Conservation (phyloP, 495 filamentous ascomycete species). For the Neurospora sp. region DNA sequence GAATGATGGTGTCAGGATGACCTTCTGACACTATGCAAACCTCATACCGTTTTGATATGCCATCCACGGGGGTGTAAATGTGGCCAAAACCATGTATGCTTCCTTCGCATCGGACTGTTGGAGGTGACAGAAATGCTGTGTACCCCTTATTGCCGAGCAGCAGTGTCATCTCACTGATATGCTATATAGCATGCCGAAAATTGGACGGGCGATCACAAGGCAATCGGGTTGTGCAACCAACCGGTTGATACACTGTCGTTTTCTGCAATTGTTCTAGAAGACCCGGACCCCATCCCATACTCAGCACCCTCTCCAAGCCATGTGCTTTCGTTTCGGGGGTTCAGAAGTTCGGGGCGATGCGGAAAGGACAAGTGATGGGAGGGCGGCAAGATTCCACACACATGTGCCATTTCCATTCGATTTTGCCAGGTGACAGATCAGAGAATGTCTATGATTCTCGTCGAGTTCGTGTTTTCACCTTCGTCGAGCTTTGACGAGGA, state of each 20-base stretch:
- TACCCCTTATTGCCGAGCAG: neutral
- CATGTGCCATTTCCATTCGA: neutral
- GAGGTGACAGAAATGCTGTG: neutral
- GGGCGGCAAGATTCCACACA: neutral
- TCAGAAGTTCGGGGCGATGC: neutral
- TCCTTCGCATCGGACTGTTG: neutral
- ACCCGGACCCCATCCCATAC: neutral
- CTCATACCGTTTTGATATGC: neutral
- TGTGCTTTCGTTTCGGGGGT: neutral
- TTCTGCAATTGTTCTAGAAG: conserved; percentile 20
- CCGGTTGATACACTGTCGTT: neutral
- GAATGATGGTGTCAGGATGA: neutral
- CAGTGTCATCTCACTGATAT: neutral
- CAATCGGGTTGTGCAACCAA: conserved; percentile 15
- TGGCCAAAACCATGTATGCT: neutral
- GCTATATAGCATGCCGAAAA: neutral
- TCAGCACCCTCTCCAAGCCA: conserved; percentile 4
- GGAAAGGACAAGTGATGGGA: neutral
- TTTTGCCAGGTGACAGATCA: neutral
- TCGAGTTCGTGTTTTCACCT: neutral
- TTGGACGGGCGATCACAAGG: neutral
- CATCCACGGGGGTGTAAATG: neutral
- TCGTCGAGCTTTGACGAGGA: neutral
- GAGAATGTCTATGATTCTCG: neutral
- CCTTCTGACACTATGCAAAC: neutral